Conservation (phyloP, 805 yeast species). For the Metschnikowia bowlesiae region DNA sequence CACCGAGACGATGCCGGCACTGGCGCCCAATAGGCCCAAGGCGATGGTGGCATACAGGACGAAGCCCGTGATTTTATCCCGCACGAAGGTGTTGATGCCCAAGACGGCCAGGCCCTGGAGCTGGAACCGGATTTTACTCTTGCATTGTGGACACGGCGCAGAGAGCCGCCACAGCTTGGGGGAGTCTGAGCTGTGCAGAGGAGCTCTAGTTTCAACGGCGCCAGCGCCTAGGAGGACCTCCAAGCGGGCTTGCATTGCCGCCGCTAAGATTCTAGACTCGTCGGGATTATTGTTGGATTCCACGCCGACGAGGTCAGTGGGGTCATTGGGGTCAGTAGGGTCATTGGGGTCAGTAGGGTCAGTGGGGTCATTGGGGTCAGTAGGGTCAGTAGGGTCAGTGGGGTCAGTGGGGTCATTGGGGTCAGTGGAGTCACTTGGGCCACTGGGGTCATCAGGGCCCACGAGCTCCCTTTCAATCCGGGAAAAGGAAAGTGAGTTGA, state of each 20-base stretch:
- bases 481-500: constrained; percentile 30
- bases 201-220: background rate
- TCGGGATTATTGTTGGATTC: background rate
- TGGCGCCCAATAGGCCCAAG: constrained; percentile 36
- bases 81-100: constrained; percentile 16
- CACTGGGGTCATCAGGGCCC: background rate
- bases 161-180: constrained; percentile 7
- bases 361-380: too few relatives aligned
- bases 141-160: constrained; percentile 42
- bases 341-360: too few relatives aligned
- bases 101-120: constrained; percentile 28
- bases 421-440: too few relatives aligned
- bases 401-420: too few relatives aligned
- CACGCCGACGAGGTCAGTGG: background rate
- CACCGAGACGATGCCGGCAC: constrained; percentile 37
- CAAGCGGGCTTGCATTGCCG: constrained; percentile 3
- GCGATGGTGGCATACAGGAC: constrained; percentile 30
- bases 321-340: too few relatives aligned
- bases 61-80: constrained; percentile 17
- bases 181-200: background rate
- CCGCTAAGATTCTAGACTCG: constrained; percentile 2
- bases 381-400: too few relatives aligned
- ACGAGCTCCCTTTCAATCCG: constrained; percentile 1
- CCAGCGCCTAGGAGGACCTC: background rate
- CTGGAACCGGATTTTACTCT: constrained; percentile 29